Percentiles rank a stretch among this genome's conserved stretches.
These are phyloP conservation scores for Suillus spraguei DNA, from an alignment of 768 basidiomycete genomes.

Conservation along the genomic window DNA sequence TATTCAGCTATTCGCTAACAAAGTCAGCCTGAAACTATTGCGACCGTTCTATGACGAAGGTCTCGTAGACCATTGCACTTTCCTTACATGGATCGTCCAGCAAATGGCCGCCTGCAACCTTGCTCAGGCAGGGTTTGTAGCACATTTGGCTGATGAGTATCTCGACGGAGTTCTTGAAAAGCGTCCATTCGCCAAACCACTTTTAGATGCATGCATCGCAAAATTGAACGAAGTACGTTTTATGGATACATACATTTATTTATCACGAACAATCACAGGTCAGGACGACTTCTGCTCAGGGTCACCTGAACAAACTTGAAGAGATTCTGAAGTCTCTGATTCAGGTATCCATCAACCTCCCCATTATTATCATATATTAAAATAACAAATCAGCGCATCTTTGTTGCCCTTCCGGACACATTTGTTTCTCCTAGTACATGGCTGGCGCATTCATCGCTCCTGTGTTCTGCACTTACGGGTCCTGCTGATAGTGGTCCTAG, in stretches of 20 bases:
- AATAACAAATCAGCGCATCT: slow-evolving; percentile 52
- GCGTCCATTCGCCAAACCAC: slow-evolving; percentile 69
- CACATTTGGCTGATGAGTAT: slow-evolving; percentile 79
- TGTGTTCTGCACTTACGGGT: slow-evolving; percentile 43
- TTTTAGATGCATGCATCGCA: slow-evolving; percentile 69
- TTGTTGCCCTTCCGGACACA: slow-evolving; percentile 71
- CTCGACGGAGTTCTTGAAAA: slow-evolving; percentile 65
- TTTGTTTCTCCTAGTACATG: slow-evolving; percentile 76
- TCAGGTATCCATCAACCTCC: slow-evolving; percentile 48
- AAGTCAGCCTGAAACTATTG: slow-evolving; percentile 62
- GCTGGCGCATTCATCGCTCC: slow-evolving; percentile 49
- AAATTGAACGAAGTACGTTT: slow-evolving; percentile 64
- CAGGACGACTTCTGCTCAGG: slow-evolving; percentile 51
- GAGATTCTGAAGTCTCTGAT: slow-evolving; percentile 56
- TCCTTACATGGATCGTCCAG: slow-evolving; percentile 78
- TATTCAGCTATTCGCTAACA: slow-evolving; percentile 4
- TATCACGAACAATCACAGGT: slow-evolving; percentile 44
- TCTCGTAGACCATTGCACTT: slow-evolving; percentile 76
- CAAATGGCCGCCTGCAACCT: slow-evolving; percentile 79
- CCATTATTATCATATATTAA: slow-evolving; percentile 10
- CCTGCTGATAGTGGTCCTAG: slow-evolving; percentile 33
- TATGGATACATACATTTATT: slow-evolving; percentile 6
- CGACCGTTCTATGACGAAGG: slow-evolving; percentile 81
- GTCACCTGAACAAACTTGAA: slow-evolving; percentile 57
- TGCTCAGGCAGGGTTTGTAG: slow-evolving; percentile 79